Percentiles rank a stretch among this genome's conserved stretches.
phyloP scores from a whole-genome alignment of 1,284 basidiomycete species.

The Vanrija pseudolonga region DNA sequence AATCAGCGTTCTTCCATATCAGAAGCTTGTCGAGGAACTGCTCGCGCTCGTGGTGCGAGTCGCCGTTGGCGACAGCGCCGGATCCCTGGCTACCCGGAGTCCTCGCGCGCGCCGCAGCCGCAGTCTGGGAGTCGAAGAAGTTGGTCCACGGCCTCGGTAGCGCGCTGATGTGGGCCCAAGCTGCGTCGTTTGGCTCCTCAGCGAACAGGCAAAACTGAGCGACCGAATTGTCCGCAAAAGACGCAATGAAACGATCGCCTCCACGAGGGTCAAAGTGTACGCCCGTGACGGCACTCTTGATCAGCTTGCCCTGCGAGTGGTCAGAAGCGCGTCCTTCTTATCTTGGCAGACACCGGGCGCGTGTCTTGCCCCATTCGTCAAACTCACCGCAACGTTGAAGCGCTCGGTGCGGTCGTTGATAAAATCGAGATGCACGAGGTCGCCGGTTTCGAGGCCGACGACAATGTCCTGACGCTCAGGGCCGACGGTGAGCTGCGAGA shows the following conservation, averaged over 20 bases:
- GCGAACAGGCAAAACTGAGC: slow-evolving; percentile 43
- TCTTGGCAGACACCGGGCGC: background rate
- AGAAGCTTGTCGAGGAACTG: slow-evolving; percentile 26
- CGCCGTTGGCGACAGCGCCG: background rate
- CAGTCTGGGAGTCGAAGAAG: slow-evolving; percentile 23
- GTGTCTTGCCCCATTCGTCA: no score
- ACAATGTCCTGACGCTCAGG: slow-evolving; percentile 80
- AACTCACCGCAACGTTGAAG: slow-evolving; percentile 80
- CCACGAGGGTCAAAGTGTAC: slow-evolving; percentile 87
- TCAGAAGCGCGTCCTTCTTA: background rate
- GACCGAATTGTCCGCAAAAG: slow-evolving; percentile 65
- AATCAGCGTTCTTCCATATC: slow-evolving; percentile 49
- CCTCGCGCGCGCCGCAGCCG: background rate
- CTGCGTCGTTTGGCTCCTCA: slow-evolving; percentile 34
- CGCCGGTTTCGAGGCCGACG: slow-evolving; percentile 88
- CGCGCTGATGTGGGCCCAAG: slow-evolving; percentile 18
- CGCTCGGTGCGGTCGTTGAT: slow-evolving; percentile 70
- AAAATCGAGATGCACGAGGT: slow-evolving; percentile 84
- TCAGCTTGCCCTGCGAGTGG: slow-evolving; percentile 63
- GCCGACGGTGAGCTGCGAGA: slow-evolving; percentile 63
- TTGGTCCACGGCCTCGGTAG: slow-evolving; percentile 35
- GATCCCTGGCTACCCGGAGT: background rate
- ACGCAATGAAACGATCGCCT: slow-evolving; percentile 79
- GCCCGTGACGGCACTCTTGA: slow-evolving; percentile 71
- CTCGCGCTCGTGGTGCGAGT: slow-evolving; percentile 2